phyloP scores from a whole-genome alignment of 495 filamentous ascomycete species.

The Hyaloscypha finlandica region DNA sequence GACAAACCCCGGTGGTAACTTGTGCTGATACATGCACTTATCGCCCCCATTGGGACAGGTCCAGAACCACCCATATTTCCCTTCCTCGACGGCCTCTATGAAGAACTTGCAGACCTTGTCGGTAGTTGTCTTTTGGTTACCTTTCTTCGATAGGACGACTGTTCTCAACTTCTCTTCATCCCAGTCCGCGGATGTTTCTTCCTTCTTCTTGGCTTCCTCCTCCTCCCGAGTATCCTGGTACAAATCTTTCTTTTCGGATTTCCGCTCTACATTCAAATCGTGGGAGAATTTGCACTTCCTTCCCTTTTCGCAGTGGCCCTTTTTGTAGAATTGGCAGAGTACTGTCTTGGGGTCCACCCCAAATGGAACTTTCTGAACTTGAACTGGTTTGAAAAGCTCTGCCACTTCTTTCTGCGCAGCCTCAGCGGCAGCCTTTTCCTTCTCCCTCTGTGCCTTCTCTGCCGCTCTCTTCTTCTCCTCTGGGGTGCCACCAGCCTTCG shows the following conservation, averaged over 20 bases:
- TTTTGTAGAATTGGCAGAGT: conserved; percentile 94
- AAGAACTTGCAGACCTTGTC: conserved; percentile 99
- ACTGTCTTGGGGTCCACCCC: conserved; percentile 98
- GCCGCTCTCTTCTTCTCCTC: conserved; percentile 89
- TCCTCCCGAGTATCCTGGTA: conserved; percentile 84
- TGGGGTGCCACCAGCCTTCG: conserved; percentile 67
- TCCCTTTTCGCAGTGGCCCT: conserved; percentile 96
- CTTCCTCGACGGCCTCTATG: conserved; percentile 95
- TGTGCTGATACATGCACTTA: conserved; percentile 98
- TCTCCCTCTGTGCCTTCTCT: conserved; percentile 80
- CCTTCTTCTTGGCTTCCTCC: conserved; percentile 79
- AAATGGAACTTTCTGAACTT: conserved; percentile 95
- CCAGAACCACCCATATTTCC: conserved; percentile 99
- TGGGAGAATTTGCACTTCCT: conserved; percentile 98
- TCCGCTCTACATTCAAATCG: conserved; percentile 85
- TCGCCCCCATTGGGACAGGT: conserved; percentile 94
- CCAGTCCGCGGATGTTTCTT: conserved; percentile 93
- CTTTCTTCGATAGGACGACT: conserved; percentile 93
- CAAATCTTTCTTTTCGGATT: conserved; percentile 85
- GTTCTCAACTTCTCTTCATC: conserved; percentile 93
- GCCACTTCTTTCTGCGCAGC: conserved; percentile 73
- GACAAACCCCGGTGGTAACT: conserved; percentile 85
- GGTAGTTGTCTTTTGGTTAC: conserved; percentile 92
- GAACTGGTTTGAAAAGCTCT: conserved; percentile 91
- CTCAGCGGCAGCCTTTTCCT: conserved; percentile 80